Evolutionary conservation across 2,329 filamentous ascomycete genomes (phyloP), one percentile per base, ranked within the genome.

Genomic region (Stagonosporopsis chrysanthemi): DNA sequence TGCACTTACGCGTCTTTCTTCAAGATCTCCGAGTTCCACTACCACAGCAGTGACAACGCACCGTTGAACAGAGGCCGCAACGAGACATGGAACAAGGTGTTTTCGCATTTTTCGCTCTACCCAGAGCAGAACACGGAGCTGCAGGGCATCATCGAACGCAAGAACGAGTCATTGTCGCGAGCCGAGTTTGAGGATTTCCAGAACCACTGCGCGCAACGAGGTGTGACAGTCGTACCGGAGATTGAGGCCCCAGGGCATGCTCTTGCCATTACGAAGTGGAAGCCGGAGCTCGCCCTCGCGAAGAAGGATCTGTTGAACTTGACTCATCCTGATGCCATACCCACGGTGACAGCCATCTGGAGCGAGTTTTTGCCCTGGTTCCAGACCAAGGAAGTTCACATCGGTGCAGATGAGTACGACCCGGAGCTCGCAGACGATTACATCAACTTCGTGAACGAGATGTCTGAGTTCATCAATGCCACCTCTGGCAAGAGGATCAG

Each of bases 31-130:
- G 79, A 81, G 60, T 82, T 83, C 46, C 81, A 82, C 53, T 81
- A 81, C 60, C 81, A 82, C 60, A 77, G 78, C 6, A 81, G 78
- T 64, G 81, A 83, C 67, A 82, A 82, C 58, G 81, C 80, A 56
- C 79, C 79, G 0, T 61, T 82, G 39, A 82, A 80, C 55, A 75
- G 80, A 7, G 80, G 80, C 1, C 76, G 68, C 44, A 82, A 82
- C 47, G 76, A 78, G 39, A 80, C 80, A 0, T 82, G 79, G 79
- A 62, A 73, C 24, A 59, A 80, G 4, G 78, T 83, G 7, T 82
- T 81, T 59, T 78, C 78, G 0, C 78, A 79, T 41, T 81, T 81
- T 54, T 78, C 76, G 1, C 72, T 80, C 0, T 74, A 69, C 6
- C 76, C 78, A 0, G 74, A 78, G 56, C 31, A 54, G 11, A 71